Evolutionary conservation across 139 green algal genomes (phyloP), one percentile per base, ranked within the genome.

Genomic region (Haematococcus sp.): DNA sequence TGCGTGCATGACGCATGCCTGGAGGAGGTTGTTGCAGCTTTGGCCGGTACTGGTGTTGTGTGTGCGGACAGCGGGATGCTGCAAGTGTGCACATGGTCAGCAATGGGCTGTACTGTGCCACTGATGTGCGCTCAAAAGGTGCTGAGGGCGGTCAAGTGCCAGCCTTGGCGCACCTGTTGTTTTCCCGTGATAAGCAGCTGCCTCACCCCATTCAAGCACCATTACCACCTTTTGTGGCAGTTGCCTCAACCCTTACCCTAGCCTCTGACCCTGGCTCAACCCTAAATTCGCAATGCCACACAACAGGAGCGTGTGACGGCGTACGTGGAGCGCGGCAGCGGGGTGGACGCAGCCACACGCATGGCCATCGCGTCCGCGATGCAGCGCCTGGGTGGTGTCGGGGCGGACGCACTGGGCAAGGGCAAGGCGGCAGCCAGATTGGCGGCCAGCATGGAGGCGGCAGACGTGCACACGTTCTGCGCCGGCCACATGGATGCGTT

Each of bases 371-470:
- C 79, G 0, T 72, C 76, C 3, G 77, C 70, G 0, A 74, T 87
- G 59, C 54, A 80, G 59, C 27, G 46, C 11, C 55, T 81, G 3
- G 73, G 79, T 2, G 51, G 64, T 15, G 1, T 27, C 20, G 63
- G 56, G 35, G 4, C 19, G n/a, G 40, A 27, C 5, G 40, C 86
- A 71, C 80, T 84, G 4, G 63, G 74, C 2, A 54, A 69, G 54
- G 73, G 59, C 35, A 74, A 70, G 63, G 59, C 74, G 0, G 81
- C 58, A 16, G 15, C 43, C 2, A 73, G 76, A 55, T 64, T 77
- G 56, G 33, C 76, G 46, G 40, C 70, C 49, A 77, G 81, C 25
- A 28, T 91, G 75, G 83, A 89, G 68, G 74, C 70, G 7, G 74
- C 46, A 22, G 80, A 77, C 46, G 65, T 88, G 23, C 59, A 77